Base-by-base conservation (phyloP, 352 stramenopile species). In the Hyaloperonospora brassicae region DNA sequence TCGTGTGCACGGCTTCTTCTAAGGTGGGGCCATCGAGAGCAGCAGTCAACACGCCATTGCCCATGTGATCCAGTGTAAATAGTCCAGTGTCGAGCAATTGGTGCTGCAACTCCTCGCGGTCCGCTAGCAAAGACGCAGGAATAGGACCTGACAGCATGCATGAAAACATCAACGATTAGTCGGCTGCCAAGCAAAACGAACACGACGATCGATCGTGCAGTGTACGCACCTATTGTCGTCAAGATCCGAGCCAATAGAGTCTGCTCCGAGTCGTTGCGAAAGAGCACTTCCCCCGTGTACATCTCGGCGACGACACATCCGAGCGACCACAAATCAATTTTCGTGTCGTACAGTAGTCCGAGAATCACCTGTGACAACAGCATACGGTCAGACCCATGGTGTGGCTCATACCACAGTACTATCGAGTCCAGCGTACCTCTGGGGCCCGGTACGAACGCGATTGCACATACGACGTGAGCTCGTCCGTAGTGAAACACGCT, bases 401-500 rank as follows among this genome's bases (percentile, higher is more conserved):
- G 27, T 44, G 3, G 6, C 23, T 44, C 11, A 24, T 42, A 42
- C 10, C n/a, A 24, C 7, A 44, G 39, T 23, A 44, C 22, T 22
- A 44, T 17, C 21, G 5, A 47, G 41, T 39, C 24, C 7, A 10
- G 54, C 90, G 51, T 24, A 95, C 86, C 78, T 98, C 95, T 22
- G 96, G 96, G 8, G 89, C 93, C 23, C 96, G 85, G 81, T 99
- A 99, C 52, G 98, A 98, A 23, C 96, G 81, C 22, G 86, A 97
- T 62, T 98, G 96, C 40, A 99, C 97, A 71, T 99, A 99, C 3
- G 91, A 96, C 49, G 97, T 97, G 48, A 97, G 83, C 23, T 95
- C 92, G 52, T 97, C 95, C 36, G 95, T 92, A 41, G 84, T 87
- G 48, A 95, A 93, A 80, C 96, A 99, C 0, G 89, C 96, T 1